Percentiles rank a stretch among this genome's conserved stretches.
These are phyloP conservation scores for Ceratobasidium theobromae DNA, from an alignment of 1,284 basidiomycete genomes.

Conservation along the genomic window DNA sequence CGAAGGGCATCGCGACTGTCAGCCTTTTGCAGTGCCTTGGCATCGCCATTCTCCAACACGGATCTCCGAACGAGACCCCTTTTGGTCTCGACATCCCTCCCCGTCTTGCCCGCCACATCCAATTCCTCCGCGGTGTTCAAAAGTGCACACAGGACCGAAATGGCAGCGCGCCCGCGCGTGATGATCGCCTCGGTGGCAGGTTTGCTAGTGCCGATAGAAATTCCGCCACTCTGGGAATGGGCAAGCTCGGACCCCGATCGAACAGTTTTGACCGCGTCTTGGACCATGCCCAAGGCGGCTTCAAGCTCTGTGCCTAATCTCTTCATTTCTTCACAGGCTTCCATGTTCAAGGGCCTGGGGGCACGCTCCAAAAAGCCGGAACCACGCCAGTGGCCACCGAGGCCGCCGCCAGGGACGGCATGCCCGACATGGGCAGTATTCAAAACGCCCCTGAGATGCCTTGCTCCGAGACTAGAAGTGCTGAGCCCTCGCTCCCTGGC, in stretches of 20 bases:
- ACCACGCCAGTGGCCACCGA: slow-evolving; percentile 46
- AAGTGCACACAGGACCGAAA: slow-evolving; percentile 44
- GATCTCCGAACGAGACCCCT: slow-evolving; percentile 52
- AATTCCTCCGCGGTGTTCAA: slow-evolving; percentile 63
- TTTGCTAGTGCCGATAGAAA: not conserved
- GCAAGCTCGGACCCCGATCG: too few species aligned
- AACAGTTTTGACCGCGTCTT: not conserved
- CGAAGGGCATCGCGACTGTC: not conserved
- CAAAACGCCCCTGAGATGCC: slow-evolving; percentile 55
- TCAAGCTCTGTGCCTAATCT: slow-evolving; percentile 19
- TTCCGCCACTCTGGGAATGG: not conserved
- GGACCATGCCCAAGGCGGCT: slow-evolving; percentile 5
- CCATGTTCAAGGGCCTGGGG: slow-evolving; percentile 49
- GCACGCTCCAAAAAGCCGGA: slow-evolving; percentile 63
- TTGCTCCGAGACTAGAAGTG: slow-evolving; percentile 45
- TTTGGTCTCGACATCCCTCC: slow-evolving; percentile 63
- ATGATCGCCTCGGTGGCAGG: slow-evolving; percentile 27
- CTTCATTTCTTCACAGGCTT: slow-evolving; percentile 5
- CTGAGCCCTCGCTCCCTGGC: slow-evolving; percentile 58
- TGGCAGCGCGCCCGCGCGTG: slow-evolving; percentile 32
- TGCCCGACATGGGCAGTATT: slow-evolving; percentile 64
- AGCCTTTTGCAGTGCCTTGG: slow-evolving; percentile 48
- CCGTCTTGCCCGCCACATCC: slow-evolving; percentile 72
- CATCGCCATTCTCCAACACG: not conserved
- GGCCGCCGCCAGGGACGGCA: slow-evolving; percentile 53